Evolutionary conservation across 176 grass and related monocot genomes (phyloP), one percentile per base, ranked within the genome.

Genomic region (Carex kokanica): DNA sequence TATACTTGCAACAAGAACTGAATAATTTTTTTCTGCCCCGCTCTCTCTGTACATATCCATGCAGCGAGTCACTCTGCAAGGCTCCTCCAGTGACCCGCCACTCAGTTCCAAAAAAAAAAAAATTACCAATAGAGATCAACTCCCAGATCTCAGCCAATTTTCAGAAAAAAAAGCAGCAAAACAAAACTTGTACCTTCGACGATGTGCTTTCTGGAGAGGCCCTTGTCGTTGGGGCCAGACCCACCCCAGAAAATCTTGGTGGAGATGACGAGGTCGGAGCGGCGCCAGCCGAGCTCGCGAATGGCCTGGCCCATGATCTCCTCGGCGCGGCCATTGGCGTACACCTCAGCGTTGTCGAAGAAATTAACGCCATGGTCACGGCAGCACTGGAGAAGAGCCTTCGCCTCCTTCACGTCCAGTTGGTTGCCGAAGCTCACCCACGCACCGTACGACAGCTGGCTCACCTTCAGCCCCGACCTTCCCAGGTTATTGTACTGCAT

Each of bases 221-320:
- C 96, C 92, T 95, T 99, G 89, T 99, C 96, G 83, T 99, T 99
- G 89, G 96, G 96, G 0, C 96, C 96, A 84, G 84, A 85, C 0
- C 96, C 96, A 1, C 96, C 96, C 96, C 96, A 95, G 91, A 99
- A 99, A 85, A 99, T 87, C 96, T 99, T 99, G 87, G 96, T 99
- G 87, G 96, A 99, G 82, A 99, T 12, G 82, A 99, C 96, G 63
- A 95, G 52, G 86, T 99, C 96, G 77, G 93, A 74, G 74, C 96
- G 92, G 67, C 96, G 96, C 96, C 96, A 95, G 0, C 96, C 96
- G 11, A 99, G 89, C 91, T 99, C 96, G 5, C 96, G 91, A 57
- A 99, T 93, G 53, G 96, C 96, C 89, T 95, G 96, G 3, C 96
- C 96, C 96, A 99, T 99, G 89, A 99, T 99, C 96, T 99, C 96